phyloP scores from a whole-genome alignment of 1,284 basidiomycete species.

The Microbotryum silenes-acaulis region DNA sequence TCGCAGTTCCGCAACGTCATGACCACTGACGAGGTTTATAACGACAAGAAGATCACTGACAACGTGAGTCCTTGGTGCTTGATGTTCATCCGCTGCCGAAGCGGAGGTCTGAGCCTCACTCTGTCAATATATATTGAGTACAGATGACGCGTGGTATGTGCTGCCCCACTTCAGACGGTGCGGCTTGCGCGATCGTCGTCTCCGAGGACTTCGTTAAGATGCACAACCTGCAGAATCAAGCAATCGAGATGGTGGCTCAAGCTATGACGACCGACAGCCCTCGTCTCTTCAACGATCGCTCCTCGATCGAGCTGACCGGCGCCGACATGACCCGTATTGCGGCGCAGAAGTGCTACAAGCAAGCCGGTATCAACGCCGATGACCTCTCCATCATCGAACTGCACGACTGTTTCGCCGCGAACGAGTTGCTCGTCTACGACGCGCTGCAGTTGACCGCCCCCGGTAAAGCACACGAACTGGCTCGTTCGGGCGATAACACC shows the following conservation, averaged over 20 bases:
- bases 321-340: slow-evolving; percentile 59
- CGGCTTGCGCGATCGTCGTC: slow-evolving; percentile 63
- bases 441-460: slow-evolving; percentile 64
- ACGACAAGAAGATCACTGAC: slow-evolving; percentile 31
- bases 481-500: slow-evolving; percentile 73
- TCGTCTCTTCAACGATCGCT: slow-evolving; percentile 55
- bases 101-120: background rate
- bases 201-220: slow-evolving; percentile 72
- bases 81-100: background rate
- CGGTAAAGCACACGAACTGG: slow-evolving; percentile 65
- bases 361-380: slow-evolving; percentile 63
- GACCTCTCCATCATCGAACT: slow-evolving; percentile 76
- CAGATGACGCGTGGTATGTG: slow-evolving; percentile 80
- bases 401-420: slow-evolving; percentile 61
- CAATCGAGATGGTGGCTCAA: slow-evolving; percentile 56
- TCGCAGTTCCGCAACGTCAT: slow-evolving; percentile 73
- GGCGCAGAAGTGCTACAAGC: slow-evolving; percentile 61
- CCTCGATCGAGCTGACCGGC: slow-evolving; percentile 55
- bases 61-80: slow-evolving; percentile 6
- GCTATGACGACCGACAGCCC: slow-evolving; percentile 59
- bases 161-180: slow-evolving; percentile 58
- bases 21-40: slow-evolving; percentile 59
- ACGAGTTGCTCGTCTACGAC: slow-evolving; percentile 69
- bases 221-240: slow-evolving; percentile 71
- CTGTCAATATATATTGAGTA: slow-evolving; percentile 26